phyloP scores from a whole-genome alignment of 164 flowering plant species.

The Santalum album region DNA sequence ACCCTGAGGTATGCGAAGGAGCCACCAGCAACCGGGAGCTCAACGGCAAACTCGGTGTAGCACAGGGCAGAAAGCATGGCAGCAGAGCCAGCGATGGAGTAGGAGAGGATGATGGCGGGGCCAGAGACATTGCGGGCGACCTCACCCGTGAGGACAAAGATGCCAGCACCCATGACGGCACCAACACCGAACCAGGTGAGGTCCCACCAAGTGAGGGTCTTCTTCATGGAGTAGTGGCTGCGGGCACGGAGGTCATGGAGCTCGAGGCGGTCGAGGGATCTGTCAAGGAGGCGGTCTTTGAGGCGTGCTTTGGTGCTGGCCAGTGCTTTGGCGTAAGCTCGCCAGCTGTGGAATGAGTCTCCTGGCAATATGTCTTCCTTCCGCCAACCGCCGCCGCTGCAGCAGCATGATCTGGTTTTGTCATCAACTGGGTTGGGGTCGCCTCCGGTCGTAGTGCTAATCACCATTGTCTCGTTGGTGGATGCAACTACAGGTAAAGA shows the following conservation, averaged over 20 bases:
- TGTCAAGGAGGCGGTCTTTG: constrained; percentile 25
- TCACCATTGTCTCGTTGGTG: no score
- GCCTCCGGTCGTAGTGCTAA: no score
- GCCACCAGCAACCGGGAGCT: constrained; percentile 60
- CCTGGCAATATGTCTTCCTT: constrained; percentile 47
- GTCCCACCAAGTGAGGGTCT: constrained; percentile 49
- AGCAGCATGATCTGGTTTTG: no score
- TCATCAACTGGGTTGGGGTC: no score
- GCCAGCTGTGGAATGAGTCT: constrained; percentile 43
- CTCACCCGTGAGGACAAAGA: constrained; percentile 50
- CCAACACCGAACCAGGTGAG: constrained; percentile 59
- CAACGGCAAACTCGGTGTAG: constrained; percentile 62
- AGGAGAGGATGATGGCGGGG: constrained; percentile 52
- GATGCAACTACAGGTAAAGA: no score
- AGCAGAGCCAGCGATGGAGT: constrained; percentile 38
- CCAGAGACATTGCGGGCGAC: constrained; percentile 30
- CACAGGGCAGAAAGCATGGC: constrained; percentile 57
- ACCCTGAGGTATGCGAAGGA: constrained; percentile 59
- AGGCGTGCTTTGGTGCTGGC: constrained; percentile 20
- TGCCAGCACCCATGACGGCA: constrained; percentile 50
- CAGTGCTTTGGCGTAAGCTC: constrained; percentile 28
- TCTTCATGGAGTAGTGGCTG: constrained; percentile 37
- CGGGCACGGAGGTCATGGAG: constrained; percentile 29
- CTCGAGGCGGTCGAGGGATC: constrained; percentile 38
- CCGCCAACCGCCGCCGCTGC: constrained; percentile 10